Evolutionary conservation across 2,329 filamentous ascomycete genomes (phyloP).

Genomic region (Drechslerella stenobrocha): DNA sequence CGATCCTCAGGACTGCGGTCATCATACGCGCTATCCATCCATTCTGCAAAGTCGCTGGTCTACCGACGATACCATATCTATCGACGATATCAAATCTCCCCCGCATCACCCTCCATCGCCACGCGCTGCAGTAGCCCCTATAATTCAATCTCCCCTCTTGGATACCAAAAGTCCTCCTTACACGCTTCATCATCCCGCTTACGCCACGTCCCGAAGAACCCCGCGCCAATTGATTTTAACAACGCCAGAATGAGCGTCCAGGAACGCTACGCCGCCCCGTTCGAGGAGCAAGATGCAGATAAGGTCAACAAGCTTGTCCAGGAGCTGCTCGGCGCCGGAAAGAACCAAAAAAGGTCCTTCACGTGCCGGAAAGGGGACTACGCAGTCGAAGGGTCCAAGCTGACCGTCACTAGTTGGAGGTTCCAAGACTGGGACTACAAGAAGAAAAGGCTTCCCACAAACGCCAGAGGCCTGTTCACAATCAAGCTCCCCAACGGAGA

Average conservation of each 20-base stretch:
- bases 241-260: constrained; percentile 55
- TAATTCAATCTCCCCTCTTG: neutral
- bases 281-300: constrained; percentile 67
- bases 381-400: constrained; percentile 65
- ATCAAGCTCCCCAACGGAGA: constrained; percentile 65
- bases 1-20: constrained; percentile 18
- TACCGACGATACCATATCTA: constrained; percentile 14
- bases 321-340: constrained; percentile 62
- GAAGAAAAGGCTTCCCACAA: constrained; percentile 78
- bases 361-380: constrained; percentile 82
- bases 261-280: constrained; percentile 61
- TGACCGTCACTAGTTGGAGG: constrained; percentile 84
- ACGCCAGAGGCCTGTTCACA: constrained; percentile 94
- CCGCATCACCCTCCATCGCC: neutral
- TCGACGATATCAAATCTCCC: neutral
- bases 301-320: constrained; percentile 69
- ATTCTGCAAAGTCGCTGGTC: constrained; percentile 5
- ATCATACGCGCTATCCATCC: neutral
- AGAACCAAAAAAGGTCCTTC: constrained; percentile 63
- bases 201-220: constrained; percentile 20
- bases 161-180: constrained; percentile 6
- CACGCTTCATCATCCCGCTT: constrained; percentile 15
- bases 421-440: constrained; percentile 98
- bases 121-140: neutral
- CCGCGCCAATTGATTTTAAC: constrained; percentile 59